Evolutionary conservation across 1,284 basidiomycete species (phyloP).

Genomic region (Cutaneotrichosporon sp.): DNA sequence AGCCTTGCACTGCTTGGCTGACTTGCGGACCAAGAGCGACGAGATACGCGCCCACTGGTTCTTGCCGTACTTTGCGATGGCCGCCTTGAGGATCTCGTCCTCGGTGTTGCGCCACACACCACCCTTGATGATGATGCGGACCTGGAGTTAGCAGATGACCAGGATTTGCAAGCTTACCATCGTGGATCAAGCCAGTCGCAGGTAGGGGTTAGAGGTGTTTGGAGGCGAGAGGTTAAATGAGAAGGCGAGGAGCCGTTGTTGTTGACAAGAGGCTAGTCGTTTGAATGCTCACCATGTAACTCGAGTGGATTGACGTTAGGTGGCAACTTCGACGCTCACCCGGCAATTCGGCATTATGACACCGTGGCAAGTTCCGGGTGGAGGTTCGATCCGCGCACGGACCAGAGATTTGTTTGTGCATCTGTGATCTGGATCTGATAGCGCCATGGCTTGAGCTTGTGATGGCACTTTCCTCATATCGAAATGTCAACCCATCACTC

Average conservation of each 20-base stretch:
- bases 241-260: neutral
- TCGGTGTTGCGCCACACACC: slow-evolving; percentile 63
- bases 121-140: slow-evolving; percentile 92
- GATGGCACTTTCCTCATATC: neutral
- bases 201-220: neutral
- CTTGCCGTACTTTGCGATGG: slow-evolving; percentile 96
- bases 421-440: neutral
- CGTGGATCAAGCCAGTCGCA: neutral
- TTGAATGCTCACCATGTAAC: neutral
- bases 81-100: slow-evolving; percentile 94
- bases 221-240: neutral
- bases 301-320: slow-evolving; percentile 1
- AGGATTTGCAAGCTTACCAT: neutral
- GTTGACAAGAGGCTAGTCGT: neutral
- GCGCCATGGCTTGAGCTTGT: too few species aligned
- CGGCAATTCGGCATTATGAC: neutral
- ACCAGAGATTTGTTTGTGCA: neutral
- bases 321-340: slow-evolving; percentile 8
- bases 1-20: slow-evolving; percentile 99
- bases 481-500: neutral
- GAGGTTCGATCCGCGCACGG: neutral
- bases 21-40: slow-evolving; percentile 95
- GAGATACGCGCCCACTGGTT: slow-evolving; percentile 95
- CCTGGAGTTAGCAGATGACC: slow-evolving; percentile 39
- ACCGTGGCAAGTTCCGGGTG: neutral